Percentiles rank a stretch among this genome's conserved stretches.
Evolutionary conservation across 2,329 filamentous ascomycete species (phyloP).

Genomic region (Zasmidium angulare): DNA sequence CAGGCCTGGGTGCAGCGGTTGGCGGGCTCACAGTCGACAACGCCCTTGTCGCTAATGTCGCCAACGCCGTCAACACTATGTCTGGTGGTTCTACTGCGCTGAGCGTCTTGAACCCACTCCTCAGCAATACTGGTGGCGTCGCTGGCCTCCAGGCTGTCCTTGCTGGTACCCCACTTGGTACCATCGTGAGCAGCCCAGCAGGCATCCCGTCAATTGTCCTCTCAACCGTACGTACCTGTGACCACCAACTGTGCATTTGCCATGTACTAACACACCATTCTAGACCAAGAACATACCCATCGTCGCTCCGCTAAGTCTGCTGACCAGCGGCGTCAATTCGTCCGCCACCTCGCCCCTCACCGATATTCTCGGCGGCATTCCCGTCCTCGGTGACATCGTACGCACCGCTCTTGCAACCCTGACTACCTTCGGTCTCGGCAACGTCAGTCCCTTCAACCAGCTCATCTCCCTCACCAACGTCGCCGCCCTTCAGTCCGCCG

Average conservation of each 20-base stretch:
- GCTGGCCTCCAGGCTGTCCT: conserved; percentile 6
- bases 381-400: conserved; percentile 11
- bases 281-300: conserved; percentile 14
- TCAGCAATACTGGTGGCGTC: conserved; percentile 7
- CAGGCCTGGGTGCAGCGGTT: conserved; percentile 5
- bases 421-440: conserved; percentile 14
- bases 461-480: conserved; percentile 16
- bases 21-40: conserved; percentile 8
- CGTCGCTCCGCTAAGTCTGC: conserved; percentile 6
- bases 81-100: conserved; percentile 3
- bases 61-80: conserved; percentile 1
- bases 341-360: conserved; percentile 9
- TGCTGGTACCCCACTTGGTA: background rate
- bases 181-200: conserved; percentile 2
- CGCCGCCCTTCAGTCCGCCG: conserved; percentile 11
- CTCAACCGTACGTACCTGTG: background rate
- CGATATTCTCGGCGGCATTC: conserved; percentile 5
- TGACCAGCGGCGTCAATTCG: conserved; percentile 8
- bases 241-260: too few relatives aligned
- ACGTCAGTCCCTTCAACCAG: conserved; percentile 13
- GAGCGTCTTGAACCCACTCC: conserved; percentile 4
- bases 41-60: conserved; percentile 1
- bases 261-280: too few relatives aligned
- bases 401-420: conserved; percentile 11
- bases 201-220: background rate